Percentiles rank a stretch among this genome's conserved stretches.
Evolutionary conservation across 306 rosid genomes (phyloP).

Genomic region (Cucurbita pepo): DNA sequence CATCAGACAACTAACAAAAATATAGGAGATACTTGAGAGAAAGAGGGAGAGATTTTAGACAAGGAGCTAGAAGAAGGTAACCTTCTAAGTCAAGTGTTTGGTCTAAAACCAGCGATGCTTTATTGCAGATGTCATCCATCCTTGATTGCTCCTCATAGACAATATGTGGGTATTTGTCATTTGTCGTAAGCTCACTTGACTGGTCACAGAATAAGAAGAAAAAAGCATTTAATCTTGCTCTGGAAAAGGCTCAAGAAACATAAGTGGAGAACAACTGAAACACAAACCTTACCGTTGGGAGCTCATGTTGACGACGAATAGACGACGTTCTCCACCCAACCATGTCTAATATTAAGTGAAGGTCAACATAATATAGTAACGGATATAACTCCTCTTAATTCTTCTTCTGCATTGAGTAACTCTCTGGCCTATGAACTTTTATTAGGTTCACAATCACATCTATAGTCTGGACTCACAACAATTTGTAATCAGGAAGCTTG

Average conservation of each 20-base stretch:
- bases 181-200: slow-evolving; percentile 52
- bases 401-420: not conserved
- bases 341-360: slow-evolving; percentile 62
- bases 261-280: slow-evolving; percentile 2
- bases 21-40: not conserved
- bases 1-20: not conserved
- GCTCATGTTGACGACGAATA: slow-evolving; percentile 86
- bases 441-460: not conserved
- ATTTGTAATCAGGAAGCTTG: not conserved
- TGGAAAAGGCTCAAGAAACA: slow-evolving; percentile 5
- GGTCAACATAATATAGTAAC: slow-evolving; percentile 11
- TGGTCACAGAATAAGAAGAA: slow-evolving; percentile 13
- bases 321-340: slow-evolving; percentile 99
- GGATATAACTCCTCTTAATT: not conserved
- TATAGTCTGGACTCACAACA: not conserved
- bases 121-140: slow-evolving; percentile 8
- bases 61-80: slow-evolving; percentile 8
- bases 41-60: not conserved
- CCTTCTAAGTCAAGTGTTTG: slow-evolving; percentile 55
- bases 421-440: not conserved
- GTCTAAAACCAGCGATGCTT: slow-evolving; percentile 16
- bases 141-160: slow-evolving; percentile 39
- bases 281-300: slow-evolving; percentile 55
- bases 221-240: slow-evolving; percentile 1
- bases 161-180: slow-evolving; percentile 68